Base-by-base conservation (phyloP, 257 asterid genomes). In the Scutellaria minor region DNA sequence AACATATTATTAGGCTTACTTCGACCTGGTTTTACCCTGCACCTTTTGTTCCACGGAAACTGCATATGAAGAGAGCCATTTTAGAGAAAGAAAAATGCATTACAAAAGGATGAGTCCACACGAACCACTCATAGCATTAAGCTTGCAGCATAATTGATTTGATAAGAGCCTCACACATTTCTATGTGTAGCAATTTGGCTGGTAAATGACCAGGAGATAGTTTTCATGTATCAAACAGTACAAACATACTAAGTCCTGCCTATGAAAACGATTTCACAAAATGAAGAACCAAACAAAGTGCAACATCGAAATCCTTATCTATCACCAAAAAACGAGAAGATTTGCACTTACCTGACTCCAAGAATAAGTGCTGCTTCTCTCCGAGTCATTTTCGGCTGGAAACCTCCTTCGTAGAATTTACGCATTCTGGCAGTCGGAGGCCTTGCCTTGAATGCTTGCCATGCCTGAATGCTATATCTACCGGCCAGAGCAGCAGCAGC, bases 291-390 rank as follows among this genome's bases (percentile, higher is more conserved):
- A 50, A 61, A 9, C 8, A 18, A 53, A 68, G 8, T 59, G 50
- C 11, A 42, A 45, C 52, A 64, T 27, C 20, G 5, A 53, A 11
- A 64, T 70, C 27, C 12, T 60, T 45, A 22, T 15, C n/a, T 15
- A 45, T 10, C 73, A 52, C n/a, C 7, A 56, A 42, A 41, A 52
- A 24, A 58, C 24, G 50, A 13, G 15, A 64, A 57, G 13, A 5
- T 61, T 51, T 68, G 50, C 44, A 71, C 70, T 58, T 71, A 88
- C 98, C 96, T 84, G 67, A 93, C 92, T 50, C 98, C 98, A 53
- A 93, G 96, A 74, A 93, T 89, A 60, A 90, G 89, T 71, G 96
- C 84, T 11, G 97, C 98, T 83, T 93, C 98, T 77, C 94, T 87
- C 58, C 89, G 83, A 10, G 89, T 93, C 96, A 93, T 93, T 78